Base-by-base conservation (phyloP, 2,329 filamentous ascomycete species). In the Dothistroma septosporum region DNA sequence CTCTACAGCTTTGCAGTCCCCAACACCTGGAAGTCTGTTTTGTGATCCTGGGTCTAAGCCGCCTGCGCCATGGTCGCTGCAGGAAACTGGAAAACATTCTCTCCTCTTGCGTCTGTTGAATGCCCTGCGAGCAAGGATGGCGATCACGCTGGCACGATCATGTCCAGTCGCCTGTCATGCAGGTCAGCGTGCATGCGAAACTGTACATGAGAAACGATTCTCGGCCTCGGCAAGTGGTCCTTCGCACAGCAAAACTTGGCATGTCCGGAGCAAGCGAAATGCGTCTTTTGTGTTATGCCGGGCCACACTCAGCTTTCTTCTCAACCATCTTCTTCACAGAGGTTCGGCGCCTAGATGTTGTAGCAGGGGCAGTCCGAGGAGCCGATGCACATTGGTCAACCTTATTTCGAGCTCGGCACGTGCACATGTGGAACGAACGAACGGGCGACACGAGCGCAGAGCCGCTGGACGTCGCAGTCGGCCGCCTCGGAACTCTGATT, bases 401-500 rank as follows among this genome's bases (percentile, higher is more conserved):
- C 33, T 37, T 37, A 37, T 37, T 28, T 37, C 33, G 33, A 37
- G 10, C 33, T 37, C 33, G 33, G 33, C 33, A 37, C 33, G 33
- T 37, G 33, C n/a, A n/a, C n/a, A n/a, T n/a, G n/a, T n/a, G n/a
- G n/a, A n/a, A n/a, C n/a, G 33, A 9, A 37, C 14, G 33, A 37
- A 3, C 2, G 33, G 7, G 33, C 33, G 3, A 37, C 33, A 37
- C 33, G 33, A 37, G 14, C 33, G 33, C 33, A 2, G 33, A 37
- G 33, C n/a, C n/a, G n/a, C n/a, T n/a, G n/a, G n/a, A n/a, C n/a
- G n/a, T n/a, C 14, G 8, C 2, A 14, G 16, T 7, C 2, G 16
- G 41, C 16, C 32, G 37, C 52, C 37, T 32, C 52, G 41, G 52
- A 54, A 54, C 52, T 37, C 37, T 41, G 52, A 41, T 54, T 41